These are phyloP conservation scores for Barnettozyma californica DNA, from an alignment of 805 yeast genomes.

Conservation along the genomic window DNA sequence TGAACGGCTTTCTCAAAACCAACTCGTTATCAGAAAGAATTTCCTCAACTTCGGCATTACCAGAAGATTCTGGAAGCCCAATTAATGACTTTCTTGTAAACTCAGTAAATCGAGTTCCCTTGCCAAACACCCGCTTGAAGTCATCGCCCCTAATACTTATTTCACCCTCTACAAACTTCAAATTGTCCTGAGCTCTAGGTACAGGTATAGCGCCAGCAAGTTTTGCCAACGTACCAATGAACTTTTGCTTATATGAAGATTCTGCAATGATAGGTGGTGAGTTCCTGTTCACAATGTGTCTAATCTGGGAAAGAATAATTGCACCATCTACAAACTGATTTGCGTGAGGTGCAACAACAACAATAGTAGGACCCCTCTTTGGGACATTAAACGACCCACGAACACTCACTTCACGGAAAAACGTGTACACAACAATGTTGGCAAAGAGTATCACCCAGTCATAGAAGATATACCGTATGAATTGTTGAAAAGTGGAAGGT, in stretches of 20 bases:
- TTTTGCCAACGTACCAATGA: conserved; percentile 73
- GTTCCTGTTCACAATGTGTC: conserved; percentile 55
- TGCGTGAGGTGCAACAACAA: conserved; percentile 81
- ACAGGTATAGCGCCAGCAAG: conserved; percentile 83
- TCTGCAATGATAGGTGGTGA: conserved; percentile 82
- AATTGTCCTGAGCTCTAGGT: conserved; percentile 82
- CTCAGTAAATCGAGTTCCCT: conserved; percentile 52
- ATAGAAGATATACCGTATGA: conserved; percentile 10
- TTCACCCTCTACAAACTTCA: conserved; percentile 61
- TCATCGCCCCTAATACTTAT: conserved; percentile 48
- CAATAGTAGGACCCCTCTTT: conserved; percentile 58
- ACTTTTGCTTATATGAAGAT: conserved; percentile 51
- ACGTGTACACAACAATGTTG: conserved; percentile 29
- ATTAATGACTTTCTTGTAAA: conserved; percentile 60
- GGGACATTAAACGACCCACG: conserved; percentile 66
- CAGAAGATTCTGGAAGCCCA: conserved; percentile 73
- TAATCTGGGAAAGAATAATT: conserved; percentile 71
- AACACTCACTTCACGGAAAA: conserved; percentile 70
- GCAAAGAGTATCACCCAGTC: conserved; percentile 20
- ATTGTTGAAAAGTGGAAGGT: background rate
- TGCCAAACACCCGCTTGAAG: conserved; percentile 56
- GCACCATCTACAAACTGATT: conserved; percentile 85
- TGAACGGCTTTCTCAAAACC: conserved; percentile 61
- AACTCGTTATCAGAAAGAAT: conserved; percentile 71
- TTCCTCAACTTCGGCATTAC: conserved; percentile 64